These are phyloP conservation scores for Chrysopogon serrulatus DNA, from an alignment of 176 grass and related monocot species.

Conservation along the genomic window DNA sequence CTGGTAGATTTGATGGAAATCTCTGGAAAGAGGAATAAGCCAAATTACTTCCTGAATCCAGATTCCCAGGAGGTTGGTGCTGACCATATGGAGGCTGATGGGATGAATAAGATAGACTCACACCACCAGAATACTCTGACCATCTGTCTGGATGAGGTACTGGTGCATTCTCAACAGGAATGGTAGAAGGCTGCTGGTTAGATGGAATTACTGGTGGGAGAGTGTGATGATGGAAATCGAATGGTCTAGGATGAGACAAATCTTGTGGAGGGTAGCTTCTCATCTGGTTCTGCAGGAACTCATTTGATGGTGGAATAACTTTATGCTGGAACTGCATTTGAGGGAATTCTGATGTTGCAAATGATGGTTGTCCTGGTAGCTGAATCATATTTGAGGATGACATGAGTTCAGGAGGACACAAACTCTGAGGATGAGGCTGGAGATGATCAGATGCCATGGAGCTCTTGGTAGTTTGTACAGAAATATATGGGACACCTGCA, in stretches of 20 bases:
- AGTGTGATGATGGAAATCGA: conserved; percentile 38
- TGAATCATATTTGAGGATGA: conserved; percentile 18
- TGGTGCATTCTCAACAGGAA: conserved; percentile 36
- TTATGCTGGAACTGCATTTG: conserved; percentile 42
- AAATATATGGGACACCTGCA: not conserved
- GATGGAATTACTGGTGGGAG: conserved; percentile 24
- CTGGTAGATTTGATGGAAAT: conserved; percentile 41
- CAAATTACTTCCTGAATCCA: conserved; percentile 50
- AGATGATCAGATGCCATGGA: conserved; percentile 6
- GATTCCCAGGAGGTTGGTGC: conserved; percentile 44
- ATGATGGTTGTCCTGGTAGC: conserved; percentile 8
- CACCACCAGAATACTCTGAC: conserved; percentile 36
- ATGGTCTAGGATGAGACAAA: conserved; percentile 25
- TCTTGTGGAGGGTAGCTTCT: conserved; percentile 33
- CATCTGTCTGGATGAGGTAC: conserved; percentile 31
- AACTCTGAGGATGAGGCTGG: conserved; percentile 23
- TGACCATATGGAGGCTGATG: conserved; percentile 47
- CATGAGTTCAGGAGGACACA: conserved; percentile 26
- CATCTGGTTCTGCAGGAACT: conserved; percentile 41
- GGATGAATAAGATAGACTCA: conserved; percentile 43
- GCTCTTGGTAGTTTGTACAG: conserved; percentile 5
- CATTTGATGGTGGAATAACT: conserved; percentile 34
- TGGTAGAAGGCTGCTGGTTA: conserved; percentile 39
- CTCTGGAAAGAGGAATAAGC: conserved; percentile 42
- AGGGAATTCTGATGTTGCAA: conserved; percentile 36